A percentile compares a stretch with the other conserved stretches of the same genome.
Conservation (phyloP, 192 early-diverging fungal genomes). For the Pilaira anomala region DNA sequence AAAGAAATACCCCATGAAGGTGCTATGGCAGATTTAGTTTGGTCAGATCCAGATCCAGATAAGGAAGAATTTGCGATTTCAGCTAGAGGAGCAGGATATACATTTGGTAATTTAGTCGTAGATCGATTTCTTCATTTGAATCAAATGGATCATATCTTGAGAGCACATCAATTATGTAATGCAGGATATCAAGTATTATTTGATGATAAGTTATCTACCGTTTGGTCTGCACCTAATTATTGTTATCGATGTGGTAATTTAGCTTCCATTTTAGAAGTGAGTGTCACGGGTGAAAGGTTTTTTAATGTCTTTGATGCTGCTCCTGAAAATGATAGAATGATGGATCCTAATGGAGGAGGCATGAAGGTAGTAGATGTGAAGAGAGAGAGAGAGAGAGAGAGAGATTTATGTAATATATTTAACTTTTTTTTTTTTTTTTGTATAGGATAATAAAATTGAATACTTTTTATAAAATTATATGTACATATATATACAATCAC, state of each 20-base stretch:
- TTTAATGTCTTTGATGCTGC: slow-evolving; percentile 90
- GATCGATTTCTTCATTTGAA: slow-evolving; percentile 77
- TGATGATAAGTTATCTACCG: slow-evolving; percentile 81
- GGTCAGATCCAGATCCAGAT: slow-evolving; percentile 81
- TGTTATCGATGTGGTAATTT: slow-evolving; percentile 87
- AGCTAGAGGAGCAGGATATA: slow-evolving; percentile 86
- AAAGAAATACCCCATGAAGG: slow-evolving; percentile 93
- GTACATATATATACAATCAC: no score
- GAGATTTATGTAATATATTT: no score
- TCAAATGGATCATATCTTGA: slow-evolving; percentile 72
- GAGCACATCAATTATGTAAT: slow-evolving; percentile 88
- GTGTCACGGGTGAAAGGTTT: slow-evolving; percentile 66
- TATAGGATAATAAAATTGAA: slow-evolving; percentile 7
- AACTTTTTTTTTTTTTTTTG: background rate
- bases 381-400: no score
- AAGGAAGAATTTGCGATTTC: slow-evolving; percentile 78
- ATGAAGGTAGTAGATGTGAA: no score
- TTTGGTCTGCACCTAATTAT: slow-evolving; percentile 86
- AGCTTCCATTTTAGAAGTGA: slow-evolving; percentile 80
- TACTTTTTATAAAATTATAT: slow-evolving; percentile 12
- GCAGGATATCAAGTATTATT: slow-evolving; percentile 82
- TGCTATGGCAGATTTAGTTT: slow-evolving; percentile 92
- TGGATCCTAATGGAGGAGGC: background rate
- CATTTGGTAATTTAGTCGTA: slow-evolving; percentile 79
- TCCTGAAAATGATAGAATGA: slow-evolving; percentile 65